Percentiles rank a stretch among this genome's conserved stretches.
These are phyloP conservation scores for Neofusicoccum ribis DNA, from an alignment of 2,329 filamentous ascomycete species.

Conservation along the genomic window DNA sequence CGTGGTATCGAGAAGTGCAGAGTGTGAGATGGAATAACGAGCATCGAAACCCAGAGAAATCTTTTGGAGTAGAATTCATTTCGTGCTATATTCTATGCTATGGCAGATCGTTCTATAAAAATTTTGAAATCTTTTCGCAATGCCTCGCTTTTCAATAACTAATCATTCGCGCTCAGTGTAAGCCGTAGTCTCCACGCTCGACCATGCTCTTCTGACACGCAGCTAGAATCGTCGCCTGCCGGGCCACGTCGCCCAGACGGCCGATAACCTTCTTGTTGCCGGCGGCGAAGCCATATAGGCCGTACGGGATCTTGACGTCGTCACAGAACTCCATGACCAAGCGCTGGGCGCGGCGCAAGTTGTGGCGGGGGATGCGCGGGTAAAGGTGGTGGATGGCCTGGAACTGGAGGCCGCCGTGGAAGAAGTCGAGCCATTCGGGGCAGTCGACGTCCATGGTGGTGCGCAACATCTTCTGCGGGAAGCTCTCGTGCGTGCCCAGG, in stretches of 20 bases:
- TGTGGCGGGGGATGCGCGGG: slow-evolving; percentile 68
- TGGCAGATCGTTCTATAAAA: neutral
- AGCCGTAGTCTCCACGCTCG: slow-evolving; percentile 27
- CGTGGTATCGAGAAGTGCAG: too few species aligned
- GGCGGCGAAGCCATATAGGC: slow-evolving; percentile 61
- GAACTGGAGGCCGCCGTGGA: slow-evolving; percentile 73
- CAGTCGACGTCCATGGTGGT: slow-evolving; percentile 76
- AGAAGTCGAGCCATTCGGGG: slow-evolving; percentile 69
- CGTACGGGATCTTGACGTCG: slow-evolving; percentile 65
- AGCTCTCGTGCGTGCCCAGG: slow-evolving; percentile 64
- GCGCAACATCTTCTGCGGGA: slow-evolving; percentile 67
- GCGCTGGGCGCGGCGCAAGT: slow-evolving; percentile 61
- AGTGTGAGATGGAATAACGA: too few species aligned
- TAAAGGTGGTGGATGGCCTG: slow-evolving; percentile 72
- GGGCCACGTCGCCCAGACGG: slow-evolving; percentile 58
- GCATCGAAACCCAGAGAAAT: too few species aligned
- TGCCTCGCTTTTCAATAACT: neutral
- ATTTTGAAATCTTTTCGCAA: neutral
- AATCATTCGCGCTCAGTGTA: slow-evolving; percentile 1
- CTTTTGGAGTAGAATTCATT: neutral
- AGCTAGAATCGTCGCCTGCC: slow-evolving; percentile 61
- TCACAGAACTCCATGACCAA: slow-evolving; percentile 64
- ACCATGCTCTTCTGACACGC: slow-evolving; percentile 53
- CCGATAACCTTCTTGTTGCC: slow-evolving; percentile 61
- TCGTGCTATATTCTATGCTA: neutral